Evolutionary conservation across 73 alveolate genomes (phyloP).

Genomic region (Symbiodinium natans): DNA sequence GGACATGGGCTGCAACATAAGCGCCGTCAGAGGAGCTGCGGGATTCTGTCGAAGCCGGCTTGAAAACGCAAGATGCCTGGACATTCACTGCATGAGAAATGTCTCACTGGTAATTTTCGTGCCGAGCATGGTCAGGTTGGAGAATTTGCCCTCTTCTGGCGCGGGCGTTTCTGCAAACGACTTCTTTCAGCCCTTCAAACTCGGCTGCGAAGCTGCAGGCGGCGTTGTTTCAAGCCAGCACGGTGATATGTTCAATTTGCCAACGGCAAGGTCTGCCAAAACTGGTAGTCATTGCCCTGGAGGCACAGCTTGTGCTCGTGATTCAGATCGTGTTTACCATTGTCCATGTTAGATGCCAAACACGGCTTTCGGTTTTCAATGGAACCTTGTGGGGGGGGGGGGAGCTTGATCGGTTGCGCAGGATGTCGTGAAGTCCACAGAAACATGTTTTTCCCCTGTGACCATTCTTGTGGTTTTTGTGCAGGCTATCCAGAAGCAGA

Average conservation of each 20-base stretch:
- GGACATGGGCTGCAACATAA: no score
- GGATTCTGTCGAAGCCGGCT: slow-evolving; percentile 75
- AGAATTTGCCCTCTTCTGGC: slow-evolving; percentile 49
- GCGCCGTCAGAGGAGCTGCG: slow-evolving; percentile 56
- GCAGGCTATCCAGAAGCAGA: slow-evolving; percentile 87
- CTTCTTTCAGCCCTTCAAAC: slow-evolving; percentile 67
- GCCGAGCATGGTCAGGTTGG: background rate
- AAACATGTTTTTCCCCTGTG: no score
- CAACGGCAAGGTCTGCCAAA: slow-evolving; percentile 37
- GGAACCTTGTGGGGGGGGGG: no score
- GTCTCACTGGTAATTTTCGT: background rate
- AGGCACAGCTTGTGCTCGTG: slow-evolving; percentile 7
- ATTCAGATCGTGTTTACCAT: background rate
- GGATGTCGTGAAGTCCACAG: no score
- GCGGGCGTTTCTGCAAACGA: slow-evolving; percentile 43
- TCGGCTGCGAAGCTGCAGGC: slow-evolving; percentile 74
- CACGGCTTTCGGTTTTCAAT: background rate
- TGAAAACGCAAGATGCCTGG: slow-evolving; percentile 12
- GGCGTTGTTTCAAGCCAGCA: background rate
- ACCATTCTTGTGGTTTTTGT: no score
- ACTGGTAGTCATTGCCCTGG: slow-evolving; percentile 81
- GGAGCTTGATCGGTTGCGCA: no score
- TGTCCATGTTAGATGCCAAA: no score
- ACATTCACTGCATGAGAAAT: no score
- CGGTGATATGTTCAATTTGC: background rate